Conservation (phyloP, 352 stramenopile genomes). For the Pythium vanterpoolii region DNA sequence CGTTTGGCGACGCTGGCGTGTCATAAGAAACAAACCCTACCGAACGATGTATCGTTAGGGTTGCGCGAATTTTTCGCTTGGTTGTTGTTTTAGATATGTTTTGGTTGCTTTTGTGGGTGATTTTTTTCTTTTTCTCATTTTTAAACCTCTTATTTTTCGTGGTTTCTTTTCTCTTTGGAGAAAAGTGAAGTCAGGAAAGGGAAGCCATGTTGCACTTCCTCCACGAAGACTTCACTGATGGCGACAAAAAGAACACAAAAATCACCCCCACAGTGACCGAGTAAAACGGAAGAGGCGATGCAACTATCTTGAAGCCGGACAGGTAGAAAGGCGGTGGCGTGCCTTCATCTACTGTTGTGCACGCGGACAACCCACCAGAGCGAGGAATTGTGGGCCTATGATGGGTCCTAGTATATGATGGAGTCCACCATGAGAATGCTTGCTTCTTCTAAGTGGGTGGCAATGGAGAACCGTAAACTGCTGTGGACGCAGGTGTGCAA, state of each 20-base stretch:
- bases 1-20: constrained; percentile 11
- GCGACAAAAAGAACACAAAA: background rate
- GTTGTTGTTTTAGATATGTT: background rate
- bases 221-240: background rate
- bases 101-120: background rate
- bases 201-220: background rate
- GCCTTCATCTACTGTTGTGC: too few relatives aligned
- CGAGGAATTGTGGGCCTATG: too few relatives aligned
- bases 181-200: background rate
- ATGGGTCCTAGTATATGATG: too few relatives aligned
- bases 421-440: too few relatives aligned
- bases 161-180: background rate
- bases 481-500: too few relatives aligned
- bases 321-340: background rate
- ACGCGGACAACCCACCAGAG: too few relatives aligned
- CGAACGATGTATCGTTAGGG: constrained; percentile 12
- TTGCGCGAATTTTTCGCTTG: constrained; percentile 4
- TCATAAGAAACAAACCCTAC: constrained; percentile 3
- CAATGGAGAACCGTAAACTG: too few relatives aligned
- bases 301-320: background rate
- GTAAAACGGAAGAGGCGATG: background rate
- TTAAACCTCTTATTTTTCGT: background rate
- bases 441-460: too few relatives aligned
- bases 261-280: background rate
- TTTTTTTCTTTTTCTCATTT: background rate